A percentile compares a stretch with the other conserved stretches of the same genome.
phyloP scores from a whole-genome alignment of 2,329 filamentous ascomycete genomes.

The Pseudogymnoascus sp. region DNA sequence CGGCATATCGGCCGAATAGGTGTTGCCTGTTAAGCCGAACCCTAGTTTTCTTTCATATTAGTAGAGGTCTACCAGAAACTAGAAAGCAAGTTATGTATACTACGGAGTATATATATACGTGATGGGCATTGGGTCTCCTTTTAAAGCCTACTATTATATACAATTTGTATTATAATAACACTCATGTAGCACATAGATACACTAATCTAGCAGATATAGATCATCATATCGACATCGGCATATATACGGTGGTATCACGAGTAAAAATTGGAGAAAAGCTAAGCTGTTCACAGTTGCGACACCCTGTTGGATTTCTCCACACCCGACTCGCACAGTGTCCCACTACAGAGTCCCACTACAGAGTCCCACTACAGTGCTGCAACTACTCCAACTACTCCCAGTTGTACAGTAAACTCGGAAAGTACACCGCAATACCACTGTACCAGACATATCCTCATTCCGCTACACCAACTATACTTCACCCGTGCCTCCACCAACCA shows the following conservation, averaged over 20 bases:
- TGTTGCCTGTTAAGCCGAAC: not conserved
- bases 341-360: too few relatives aligned
- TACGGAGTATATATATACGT: not conserved
- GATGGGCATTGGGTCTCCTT: not conserved
- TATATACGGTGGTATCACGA: not conserved
- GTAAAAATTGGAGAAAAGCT: not conserved
- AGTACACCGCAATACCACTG: not conserved
- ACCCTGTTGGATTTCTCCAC: not conserved
- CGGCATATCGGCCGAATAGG: not conserved
- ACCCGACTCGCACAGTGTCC: not conserved
- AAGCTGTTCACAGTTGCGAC: not conserved
- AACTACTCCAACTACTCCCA: too few relatives aligned
- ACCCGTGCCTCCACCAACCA: not conserved
- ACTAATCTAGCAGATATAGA: not conserved
- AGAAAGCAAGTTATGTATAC: not conserved
- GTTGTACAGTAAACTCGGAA: too few relatives aligned
- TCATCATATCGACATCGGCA: not conserved
- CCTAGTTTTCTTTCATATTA: not conserved
- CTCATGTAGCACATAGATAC: not conserved
- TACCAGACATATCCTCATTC: not conserved
- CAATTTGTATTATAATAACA: not conserved
- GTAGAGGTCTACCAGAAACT: not conserved
- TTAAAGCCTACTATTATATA: not conserved
- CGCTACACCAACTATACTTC: not conserved
- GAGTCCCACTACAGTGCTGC: too few relatives aligned